phyloP scores from a whole-genome alignment of 306 rosid species.

The Malus sieversii region DNA sequence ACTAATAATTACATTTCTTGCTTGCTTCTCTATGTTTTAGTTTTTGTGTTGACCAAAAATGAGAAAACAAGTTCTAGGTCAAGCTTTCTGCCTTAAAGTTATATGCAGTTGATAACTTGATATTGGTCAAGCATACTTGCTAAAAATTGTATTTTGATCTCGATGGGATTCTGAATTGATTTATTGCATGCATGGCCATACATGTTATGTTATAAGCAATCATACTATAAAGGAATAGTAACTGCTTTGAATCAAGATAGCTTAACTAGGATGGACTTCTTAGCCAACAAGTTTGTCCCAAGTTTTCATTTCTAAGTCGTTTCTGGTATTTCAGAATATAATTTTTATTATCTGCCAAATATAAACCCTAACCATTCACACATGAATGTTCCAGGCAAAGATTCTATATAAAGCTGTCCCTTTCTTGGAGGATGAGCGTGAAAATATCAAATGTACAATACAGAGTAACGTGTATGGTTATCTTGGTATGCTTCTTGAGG shows the following conservation, averaged over 20 bases:
- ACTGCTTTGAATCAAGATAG: neutral
- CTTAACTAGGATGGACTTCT: neutral
- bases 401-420: slow-evolving; percentile 76
- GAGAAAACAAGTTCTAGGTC: neutral
- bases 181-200: neutral
- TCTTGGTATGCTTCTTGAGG: slow-evolving; percentile 93
- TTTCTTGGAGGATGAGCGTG: slow-evolving; percentile 80
- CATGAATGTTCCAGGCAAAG: slow-evolving; percentile 62
- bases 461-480: slow-evolving; percentile 86
- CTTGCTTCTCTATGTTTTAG: neutral
- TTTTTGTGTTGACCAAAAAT: neutral
- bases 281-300: neutral
- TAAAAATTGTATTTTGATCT: neutral
- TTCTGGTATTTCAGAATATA: neutral
- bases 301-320: neutral
- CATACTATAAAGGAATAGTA: neutral
- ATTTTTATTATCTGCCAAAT: neutral
- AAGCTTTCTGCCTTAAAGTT: neutral
- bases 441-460: slow-evolving; percentile 71
- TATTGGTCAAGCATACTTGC: neutral
- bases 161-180: neutral
- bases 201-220: neutral
- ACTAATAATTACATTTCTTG: neutral
- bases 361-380: neutral
- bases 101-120: neutral